A percentile compares a stretch with the other conserved stretches of the same genome.
phyloP scores from a whole-genome alignment of 1,284 basidiomycete species.

The Caloboletus inedulis region DNA sequence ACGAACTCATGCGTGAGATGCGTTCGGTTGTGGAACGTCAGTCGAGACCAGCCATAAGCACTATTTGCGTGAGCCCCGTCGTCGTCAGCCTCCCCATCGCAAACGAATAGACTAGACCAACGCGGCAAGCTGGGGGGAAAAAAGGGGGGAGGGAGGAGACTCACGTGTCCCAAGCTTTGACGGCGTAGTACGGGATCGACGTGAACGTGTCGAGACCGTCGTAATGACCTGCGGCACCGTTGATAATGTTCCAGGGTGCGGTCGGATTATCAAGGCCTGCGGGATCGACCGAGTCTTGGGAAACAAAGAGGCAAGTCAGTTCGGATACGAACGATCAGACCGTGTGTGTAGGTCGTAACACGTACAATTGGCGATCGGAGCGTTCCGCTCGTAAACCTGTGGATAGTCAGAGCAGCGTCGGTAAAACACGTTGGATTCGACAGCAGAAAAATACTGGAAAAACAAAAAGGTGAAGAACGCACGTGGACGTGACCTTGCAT shows the following conservation, averaged over 20 bases:
- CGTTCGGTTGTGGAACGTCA: constrained; percentile 32
- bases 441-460: too few species aligned
- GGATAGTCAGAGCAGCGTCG: neutral
- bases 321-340: neutral
- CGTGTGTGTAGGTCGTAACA: neutral
- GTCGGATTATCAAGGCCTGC: constrained; percentile 26
- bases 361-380: constrained; percentile 30
- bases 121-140: neutral
- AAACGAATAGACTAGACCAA: neutral
- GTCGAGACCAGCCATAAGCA: constrained; percentile 29
- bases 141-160: neutral
- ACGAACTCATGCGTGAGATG: constrained; percentile 31
- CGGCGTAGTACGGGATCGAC: constrained; percentile 6
- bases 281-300: constrained; percentile 23
- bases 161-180: constrained; percentile 17
- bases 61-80: constrained; percentile 1
- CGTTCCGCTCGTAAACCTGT: constrained; percentile 28
- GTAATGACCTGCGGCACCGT: constrained; percentile 30
- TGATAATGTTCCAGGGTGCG: constrained; percentile 31
- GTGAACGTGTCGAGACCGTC: constrained; percentile 27
- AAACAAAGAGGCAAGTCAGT: neutral
- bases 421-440: neutral
- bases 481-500: constrained; percentile 32
- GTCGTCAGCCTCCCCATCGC: constrained; percentile 1
- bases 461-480: neutral